A percentile compares a stretch with the other conserved stretches of the same genome.
Evolutionary conservation across 306 rosid genomes (phyloP).

Genomic region (Vigna nakashimae): DNA sequence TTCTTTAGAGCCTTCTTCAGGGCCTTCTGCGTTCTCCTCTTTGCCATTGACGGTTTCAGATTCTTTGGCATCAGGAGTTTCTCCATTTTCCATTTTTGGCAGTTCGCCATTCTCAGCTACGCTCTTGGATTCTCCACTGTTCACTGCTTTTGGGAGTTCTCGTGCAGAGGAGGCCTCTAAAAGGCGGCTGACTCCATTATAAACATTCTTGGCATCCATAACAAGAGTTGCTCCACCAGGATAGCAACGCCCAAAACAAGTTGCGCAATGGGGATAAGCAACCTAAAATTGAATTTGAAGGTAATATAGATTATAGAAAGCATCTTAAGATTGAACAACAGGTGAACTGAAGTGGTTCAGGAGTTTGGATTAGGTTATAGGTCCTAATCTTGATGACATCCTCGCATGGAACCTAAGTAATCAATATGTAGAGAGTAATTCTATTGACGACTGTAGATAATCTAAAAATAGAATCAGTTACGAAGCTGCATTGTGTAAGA

Average conservation of each 20-base stretch:
- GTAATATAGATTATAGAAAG: constrained; percentile 29
- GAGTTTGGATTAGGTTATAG: neutral
- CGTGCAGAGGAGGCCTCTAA: constrained; percentile 72
- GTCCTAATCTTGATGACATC: neutral
- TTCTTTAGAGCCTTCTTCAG: constrained; percentile 28
- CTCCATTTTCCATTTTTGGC: constrained; percentile 70
- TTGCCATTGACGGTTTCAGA: constrained; percentile 46
- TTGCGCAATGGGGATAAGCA: constrained; percentile 87
- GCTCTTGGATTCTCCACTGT: constrained; percentile 55
- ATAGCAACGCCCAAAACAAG: constrained; percentile 97
- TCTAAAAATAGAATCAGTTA: constrained; percentile 16
- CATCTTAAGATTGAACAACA: constrained; percentile 4
- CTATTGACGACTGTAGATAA: constrained; percentile 22
- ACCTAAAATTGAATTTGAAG: constrained; percentile 58
- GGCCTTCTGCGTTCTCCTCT: constrained; percentile 47
- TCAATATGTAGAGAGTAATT: constrained; percentile 7
- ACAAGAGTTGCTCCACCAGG: constrained; percentile 75
- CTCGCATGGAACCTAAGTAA: neutral
- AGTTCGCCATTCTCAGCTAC: constrained; percentile 65
- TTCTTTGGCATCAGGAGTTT: constrained; percentile 52
- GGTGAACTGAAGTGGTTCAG: neutral
- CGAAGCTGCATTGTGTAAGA: neutral
- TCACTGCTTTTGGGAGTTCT: constrained; percentile 68
- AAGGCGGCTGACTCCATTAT: constrained; percentile 75
- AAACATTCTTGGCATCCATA: constrained; percentile 76